These are phyloP conservation scores for Chaetoceros tenuissimus DNA, from an alignment of 108 stramenopile species.

Conservation along the genomic window DNA sequence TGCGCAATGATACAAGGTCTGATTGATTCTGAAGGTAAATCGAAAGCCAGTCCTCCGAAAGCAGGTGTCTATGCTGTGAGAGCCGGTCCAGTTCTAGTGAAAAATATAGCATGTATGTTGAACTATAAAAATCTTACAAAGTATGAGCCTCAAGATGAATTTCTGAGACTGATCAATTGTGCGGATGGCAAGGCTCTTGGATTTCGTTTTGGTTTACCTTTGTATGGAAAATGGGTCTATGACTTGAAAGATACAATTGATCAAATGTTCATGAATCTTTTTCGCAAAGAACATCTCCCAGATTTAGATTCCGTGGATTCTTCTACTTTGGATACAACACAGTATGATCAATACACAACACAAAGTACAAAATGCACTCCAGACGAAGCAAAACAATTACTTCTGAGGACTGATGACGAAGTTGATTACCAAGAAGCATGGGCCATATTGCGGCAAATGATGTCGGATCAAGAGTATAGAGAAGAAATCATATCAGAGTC, in stretches of 20 bases:
- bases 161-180: conserved; percentile 72
- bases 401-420: conserved; percentile 55
- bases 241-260: conserved; percentile 76
- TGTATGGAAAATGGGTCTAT: conserved; percentile 85
- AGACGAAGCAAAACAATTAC: conserved; percentile 39
- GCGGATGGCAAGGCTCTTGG: conserved; percentile 83
- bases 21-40: conserved; percentile 1
- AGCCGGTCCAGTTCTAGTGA: conserved; percentile 71
- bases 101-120: conserved; percentile 53
- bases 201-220: conserved; percentile 77
- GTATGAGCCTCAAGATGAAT: conserved; percentile 78
- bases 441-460: conserved; percentile 64
- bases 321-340: conserved; percentile 44
- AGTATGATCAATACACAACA: conserved; percentile 40
- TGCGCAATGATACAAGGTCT: conserved; percentile 53
- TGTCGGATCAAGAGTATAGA: conserved; percentile 42
- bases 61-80: conserved; percentile 88
- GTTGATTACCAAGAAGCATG: conserved; percentile 59
- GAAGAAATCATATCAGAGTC: conserved; percentile 21
- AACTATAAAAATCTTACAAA: conserved; percentile 3
- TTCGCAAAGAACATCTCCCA: conserved; percentile 39
- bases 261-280: conserved; percentile 69
- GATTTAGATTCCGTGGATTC: conserved; percentile 7
- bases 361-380: conserved; percentile 17
- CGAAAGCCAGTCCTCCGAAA: conserved; percentile 52